Percentiles rank a stretch among this genome's conserved stretches.
phyloP scores from a whole-genome alignment of 73 alveolate species.

The Paramecium tetraurelia region DNA sequence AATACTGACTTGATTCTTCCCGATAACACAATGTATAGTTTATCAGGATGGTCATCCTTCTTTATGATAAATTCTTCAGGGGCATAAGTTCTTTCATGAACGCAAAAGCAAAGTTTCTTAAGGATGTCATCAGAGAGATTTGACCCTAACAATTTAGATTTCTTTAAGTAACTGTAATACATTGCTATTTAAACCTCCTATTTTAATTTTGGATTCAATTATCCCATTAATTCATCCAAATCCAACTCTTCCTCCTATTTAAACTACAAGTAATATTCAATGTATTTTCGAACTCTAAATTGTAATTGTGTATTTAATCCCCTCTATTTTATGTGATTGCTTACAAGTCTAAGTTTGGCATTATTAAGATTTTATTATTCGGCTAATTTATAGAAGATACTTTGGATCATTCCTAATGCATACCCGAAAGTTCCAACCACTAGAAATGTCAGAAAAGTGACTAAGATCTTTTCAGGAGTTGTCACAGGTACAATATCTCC shows the following conservation, averaged over 20 bases:
- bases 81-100: slow-evolving; percentile 35
- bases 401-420: slow-evolving; percentile 50
- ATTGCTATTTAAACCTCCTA: slow-evolving; percentile 21
- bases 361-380: slow-evolving; percentile 4
- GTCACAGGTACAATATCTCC: slow-evolving; percentile 49
- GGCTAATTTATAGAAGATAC: slow-evolving; percentile 19
- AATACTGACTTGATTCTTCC: neutral
- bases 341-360: neutral
- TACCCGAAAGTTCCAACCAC: slow-evolving; percentile 22
- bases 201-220: slow-evolving; percentile 19
- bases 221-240: slow-evolving; percentile 28
- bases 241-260: slow-evolving; percentile 39
- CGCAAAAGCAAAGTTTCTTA: neutral
- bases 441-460: neutral
- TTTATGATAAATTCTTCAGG: slow-evolving; percentile 25
- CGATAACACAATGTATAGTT: neutral
- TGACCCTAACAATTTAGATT: neutral
- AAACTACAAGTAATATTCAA: slow-evolving; percentile 26
- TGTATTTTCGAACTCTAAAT: slow-evolving; percentile 44
- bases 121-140: neutral
- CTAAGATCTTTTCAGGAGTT: slow-evolving; percentile 30
- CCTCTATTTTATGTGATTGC: neutral
- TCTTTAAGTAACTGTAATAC: neutral
- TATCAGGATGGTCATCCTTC: slow-evolving; percentile 15
- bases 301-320: slow-evolving; percentile 19